These are phyloP conservation scores for Collybiopsis luxurians DNA, from an alignment of 768 basidiomycete species.

Conservation along the genomic window DNA sequence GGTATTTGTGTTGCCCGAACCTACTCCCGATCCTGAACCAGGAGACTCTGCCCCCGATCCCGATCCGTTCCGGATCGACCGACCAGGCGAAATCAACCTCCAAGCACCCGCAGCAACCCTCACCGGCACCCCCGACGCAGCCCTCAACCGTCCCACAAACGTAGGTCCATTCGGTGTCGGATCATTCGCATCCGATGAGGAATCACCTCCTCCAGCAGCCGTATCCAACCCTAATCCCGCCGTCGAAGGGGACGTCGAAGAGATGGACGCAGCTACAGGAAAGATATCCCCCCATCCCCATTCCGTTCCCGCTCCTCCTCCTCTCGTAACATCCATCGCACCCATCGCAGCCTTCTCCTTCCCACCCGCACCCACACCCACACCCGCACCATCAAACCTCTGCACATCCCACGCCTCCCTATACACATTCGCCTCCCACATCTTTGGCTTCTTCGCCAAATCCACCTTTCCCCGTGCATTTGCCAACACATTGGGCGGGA, in stretches of 20 bases:
- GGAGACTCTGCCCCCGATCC: too few relatives aligned
- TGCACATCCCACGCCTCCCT: neutral
- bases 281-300: slow-evolving; percentile 1
- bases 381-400: too few relatives aligned
- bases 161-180: too few relatives aligned
- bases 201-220: too few relatives aligned
- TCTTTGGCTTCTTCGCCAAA: slow-evolving; percentile 41
- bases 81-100: neutral
- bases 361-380: too few relatives aligned
- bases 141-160: neutral
- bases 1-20: too few relatives aligned
- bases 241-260: neutral
- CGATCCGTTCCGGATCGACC: too few relatives aligned
- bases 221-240: neutral
- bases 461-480: slow-evolving; percentile 30
- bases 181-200: too few relatives aligned
- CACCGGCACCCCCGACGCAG: neutral
- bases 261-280: neutral
- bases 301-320: too few relatives aligned
- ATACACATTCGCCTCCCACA: slow-evolving; percentile 38
- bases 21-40: too few relatives aligned
- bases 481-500: slow-evolving; percentile 24
- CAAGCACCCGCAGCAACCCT: neutral
- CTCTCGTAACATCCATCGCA: too few relatives aligned
- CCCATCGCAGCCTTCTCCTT: too few relatives aligned